A percentile compares a stretch with the other conserved stretches of the same genome.
These are phyloP conservation scores for Metschnikowia vanudenii DNA, from an alignment of 805 yeast genomes.

Conservation along the genomic window DNA sequence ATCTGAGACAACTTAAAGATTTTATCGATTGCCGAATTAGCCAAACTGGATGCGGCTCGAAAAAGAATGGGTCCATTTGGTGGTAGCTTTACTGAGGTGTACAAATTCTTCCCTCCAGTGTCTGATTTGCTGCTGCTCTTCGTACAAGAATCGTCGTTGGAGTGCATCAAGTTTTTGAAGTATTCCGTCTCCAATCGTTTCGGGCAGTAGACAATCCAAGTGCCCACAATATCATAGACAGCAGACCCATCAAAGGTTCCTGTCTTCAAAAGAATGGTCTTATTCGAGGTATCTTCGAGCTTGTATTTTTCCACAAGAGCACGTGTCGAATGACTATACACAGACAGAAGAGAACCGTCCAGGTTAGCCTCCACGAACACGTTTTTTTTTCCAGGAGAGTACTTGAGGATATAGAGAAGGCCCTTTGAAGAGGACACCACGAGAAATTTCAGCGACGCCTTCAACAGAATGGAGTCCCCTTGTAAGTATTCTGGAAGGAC, in stretches of 20 bases:
- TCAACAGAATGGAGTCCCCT: slow-evolving; percentile 9
- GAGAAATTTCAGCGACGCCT: slow-evolving; percentile 11
- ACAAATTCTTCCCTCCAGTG: slow-evolving; percentile 14
- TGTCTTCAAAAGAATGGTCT: slow-evolving; percentile 27
- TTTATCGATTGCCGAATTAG: slow-evolving; percentile 54
- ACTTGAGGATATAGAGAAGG: slow-evolving; percentile 10
- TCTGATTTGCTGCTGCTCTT: background rate
- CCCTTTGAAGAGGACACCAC: slow-evolving; percentile 13
- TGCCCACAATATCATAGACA: slow-evolving; percentile 48
- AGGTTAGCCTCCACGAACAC: slow-evolving; percentile 6
- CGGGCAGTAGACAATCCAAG: slow-evolving; percentile 51
- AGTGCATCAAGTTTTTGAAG: slow-evolving; percentile 28
- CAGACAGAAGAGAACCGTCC: slow-evolving; percentile 20
- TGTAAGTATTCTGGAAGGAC: slow-evolving; percentile 3
- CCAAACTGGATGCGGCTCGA: slow-evolving; percentile 47
- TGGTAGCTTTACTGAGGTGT: slow-evolving; percentile 45
- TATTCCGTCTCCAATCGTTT: slow-evolving; percentile 31
- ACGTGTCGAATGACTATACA: slow-evolving; percentile 9
- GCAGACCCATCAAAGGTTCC: slow-evolving; percentile 36
- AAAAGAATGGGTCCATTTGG: slow-evolving; percentile 47
- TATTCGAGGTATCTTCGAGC: slow-evolving; percentile 3
- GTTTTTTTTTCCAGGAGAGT: background rate
- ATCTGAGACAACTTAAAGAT: slow-evolving; percentile 48
- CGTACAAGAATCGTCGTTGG: slow-evolving; percentile 11
- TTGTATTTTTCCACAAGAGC: slow-evolving; percentile 9